Conservation (phyloP, 306 rosid genomes). For the Begonia masoniana region DNA sequence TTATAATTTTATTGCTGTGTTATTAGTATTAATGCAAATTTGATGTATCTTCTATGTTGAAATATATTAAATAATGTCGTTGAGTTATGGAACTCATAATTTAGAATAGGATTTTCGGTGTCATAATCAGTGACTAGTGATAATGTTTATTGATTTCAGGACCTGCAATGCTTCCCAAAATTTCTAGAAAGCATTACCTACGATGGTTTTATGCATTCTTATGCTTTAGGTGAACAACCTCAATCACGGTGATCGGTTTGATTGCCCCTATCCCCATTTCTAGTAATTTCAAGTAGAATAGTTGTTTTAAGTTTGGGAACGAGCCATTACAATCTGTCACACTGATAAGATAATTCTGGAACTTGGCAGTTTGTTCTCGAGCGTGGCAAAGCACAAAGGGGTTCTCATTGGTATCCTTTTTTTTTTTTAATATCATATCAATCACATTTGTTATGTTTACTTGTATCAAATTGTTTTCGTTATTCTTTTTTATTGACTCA, state of each 20-base stretch:
- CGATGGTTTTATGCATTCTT: slow-evolving; percentile 51
- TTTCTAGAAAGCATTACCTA: slow-evolving; percentile 25
- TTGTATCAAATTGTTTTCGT: background rate
- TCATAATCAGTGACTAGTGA: slow-evolving; percentile 1
- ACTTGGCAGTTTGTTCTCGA: slow-evolving; percentile 69
- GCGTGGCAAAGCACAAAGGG: slow-evolving; percentile 77
- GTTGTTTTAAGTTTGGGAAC: background rate
- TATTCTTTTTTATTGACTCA: slow-evolving; percentile 8
- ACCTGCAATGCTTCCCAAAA: slow-evolving; percentile 20
- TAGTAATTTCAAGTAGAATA: background rate
- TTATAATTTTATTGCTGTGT: background rate
- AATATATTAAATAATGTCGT: background rate
- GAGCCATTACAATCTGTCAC: too few species aligned
- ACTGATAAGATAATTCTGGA: slow-evolving; percentile 15
- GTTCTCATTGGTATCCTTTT: slow-evolving; percentile 56
- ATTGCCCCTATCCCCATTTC: background rate
- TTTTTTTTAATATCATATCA: background rate
- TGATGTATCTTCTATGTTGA: background rate
- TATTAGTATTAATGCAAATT: background rate
- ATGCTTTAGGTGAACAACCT: slow-evolving; percentile 44
- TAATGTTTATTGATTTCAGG: slow-evolving; percentile 29
- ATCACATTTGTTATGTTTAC: slow-evolving; percentile 8
- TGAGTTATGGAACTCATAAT: background rate
- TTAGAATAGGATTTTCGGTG: too few species aligned
- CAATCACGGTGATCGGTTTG: background rate